Base-by-base conservation (phyloP, 495 filamentous ascomycete species). In the Annulohypoxylon stygium region DNA sequence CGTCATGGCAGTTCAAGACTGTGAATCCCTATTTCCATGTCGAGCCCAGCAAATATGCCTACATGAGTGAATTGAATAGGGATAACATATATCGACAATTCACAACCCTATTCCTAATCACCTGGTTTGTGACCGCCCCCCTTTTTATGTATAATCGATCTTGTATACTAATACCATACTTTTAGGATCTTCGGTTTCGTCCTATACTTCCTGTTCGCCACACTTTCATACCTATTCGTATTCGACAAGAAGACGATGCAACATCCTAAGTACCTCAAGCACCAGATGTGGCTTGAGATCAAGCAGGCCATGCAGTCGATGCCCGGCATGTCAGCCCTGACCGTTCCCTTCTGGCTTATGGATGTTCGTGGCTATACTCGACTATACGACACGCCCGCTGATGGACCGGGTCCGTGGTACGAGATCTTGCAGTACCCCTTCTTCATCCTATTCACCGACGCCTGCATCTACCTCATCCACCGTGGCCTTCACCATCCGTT, bases 181-280 rank as follows among this genome's bases (percentile, higher is more conserved):
- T 39, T n/a, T 76, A 97, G 94, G 91, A 78, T 97, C 74, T 97
- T 96, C 75, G 94, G 95, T 65, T 79, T 93, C 30, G 70, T 93
- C 47, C 81, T 94, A 70, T 98, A 98, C 86, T 97, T 95, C 80
- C 68, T 93, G 69, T 93, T 91, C 78, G 90, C 95, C 18, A 86
- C 90, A 43, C 84, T 97, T 30, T 97, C 94, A 34, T 98, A 97
- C 84, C 65, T 91, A 75, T 95, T 97, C 86, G 84, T 98, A 82
- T 98, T 97, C 86, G 95, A 98, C 82, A 94, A 98, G 79, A 86
- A 88, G 18, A 95, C 92, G 71, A 90, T 93, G 83, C 85, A 92
- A 10, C 96, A 98, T 79, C 95, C 95, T 41, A 97, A 97, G 80
- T 98, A 94, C 81, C 92, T 98, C 78, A 95, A 94, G 82, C 93